These are phyloP conservation scores for Pichiaceae sp. DNA, from an alignment of 1,139 yeast genomes.

Conservation along the genomic window DNA sequence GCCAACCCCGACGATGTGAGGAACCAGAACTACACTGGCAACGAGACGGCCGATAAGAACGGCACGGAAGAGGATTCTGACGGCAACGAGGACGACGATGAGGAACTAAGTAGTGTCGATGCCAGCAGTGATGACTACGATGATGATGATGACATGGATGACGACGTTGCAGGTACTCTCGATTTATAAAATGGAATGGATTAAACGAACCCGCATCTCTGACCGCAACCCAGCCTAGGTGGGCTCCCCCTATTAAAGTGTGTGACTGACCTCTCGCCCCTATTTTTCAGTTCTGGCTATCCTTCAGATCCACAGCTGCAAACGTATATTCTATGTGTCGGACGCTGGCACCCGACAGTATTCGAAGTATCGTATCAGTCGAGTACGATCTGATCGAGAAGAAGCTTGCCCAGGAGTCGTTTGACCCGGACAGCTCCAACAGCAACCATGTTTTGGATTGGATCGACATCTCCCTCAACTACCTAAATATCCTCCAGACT, in stretches of 20 bases:
- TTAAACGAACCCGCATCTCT: not conserved
- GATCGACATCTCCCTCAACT: conserved; percentile 15
- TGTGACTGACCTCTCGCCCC: not conserved
- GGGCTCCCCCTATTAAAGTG: not conserved
- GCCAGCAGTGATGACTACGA: conserved; percentile 12
- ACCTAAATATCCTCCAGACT: conserved; percentile 10
- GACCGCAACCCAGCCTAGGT: not conserved
- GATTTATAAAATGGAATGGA: conserved; percentile 6
- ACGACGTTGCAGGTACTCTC: conserved; percentile 10
- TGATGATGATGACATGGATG: conserved; percentile 14
- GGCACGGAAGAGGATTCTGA: conserved; percentile 24
- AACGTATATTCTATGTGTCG: not conserved
- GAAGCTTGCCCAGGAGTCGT: conserved; percentile 3
- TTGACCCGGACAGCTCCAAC: conserved; percentile 2
- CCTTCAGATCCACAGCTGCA: too few species aligned
- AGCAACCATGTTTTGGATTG: conserved; percentile 8
- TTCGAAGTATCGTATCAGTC: not conserved
- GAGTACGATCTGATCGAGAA: conserved; percentile 2
- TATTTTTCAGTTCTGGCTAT: too few species aligned
- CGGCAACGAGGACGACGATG: conserved; percentile 35
- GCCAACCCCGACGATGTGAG: conserved; percentile 38
- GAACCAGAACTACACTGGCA: conserved; percentile 30
- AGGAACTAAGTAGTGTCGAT: conserved; percentile 3
- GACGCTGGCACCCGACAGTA: not conserved
- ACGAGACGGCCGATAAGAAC: conserved; percentile 32